Base-by-base conservation (phyloP, 1,139 yeast species). In the Hansenula lynferdii region DNA sequence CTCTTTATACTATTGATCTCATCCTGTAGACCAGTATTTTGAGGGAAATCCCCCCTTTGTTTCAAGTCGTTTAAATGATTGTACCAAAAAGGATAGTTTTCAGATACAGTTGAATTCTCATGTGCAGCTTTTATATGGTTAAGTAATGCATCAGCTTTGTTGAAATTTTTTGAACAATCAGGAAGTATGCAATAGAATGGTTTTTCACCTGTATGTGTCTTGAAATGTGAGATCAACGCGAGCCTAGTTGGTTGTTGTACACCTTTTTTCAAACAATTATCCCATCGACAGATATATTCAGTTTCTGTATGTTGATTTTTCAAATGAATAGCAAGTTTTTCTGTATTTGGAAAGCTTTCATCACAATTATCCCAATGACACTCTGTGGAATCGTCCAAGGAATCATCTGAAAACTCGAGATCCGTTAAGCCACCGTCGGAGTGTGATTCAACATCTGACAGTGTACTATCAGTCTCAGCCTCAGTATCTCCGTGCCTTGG, bases 141-240 rank as follows among this genome's bases (percentile, higher is more conserved):
- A 12, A 81, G 72, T 45, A 84, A 62, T 1, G 81, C 84, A 45
- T 78, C 85, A 1, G 80, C 66, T 41, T 81, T 57, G 1, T 77
- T 69, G 51, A 80, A 81, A 38, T 70, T 71, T 43, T 76, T 70
- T 42, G 72, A 75, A 59, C 92, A 84, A 50, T 80, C 87, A 1
- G 87, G 87, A 12, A 81, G 67, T 0, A 79, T 70, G 54, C 94
- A 84, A 47, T 69, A 76, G 51, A 76, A 80, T 24, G 85, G 85
- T 48, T 72, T 72, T 50, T 80, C 85, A 0, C 84, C 81, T 0
- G 85, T 76, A 54, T 82, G 90, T 3, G 77, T 67, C 37, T 86
- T 59, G 50, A 81, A 65, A 53, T 82, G 90, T 0, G 82, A 68
- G 1, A 78, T 68, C 25, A 82, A 65, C 1, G 82, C 82, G 58